A percentile compares a stretch with the other conserved stretches of the same genome.
Evolutionary conservation across 2,329 filamentous ascomycete species (phyloP).

Genomic region (Bipolaris oryzae): DNA sequence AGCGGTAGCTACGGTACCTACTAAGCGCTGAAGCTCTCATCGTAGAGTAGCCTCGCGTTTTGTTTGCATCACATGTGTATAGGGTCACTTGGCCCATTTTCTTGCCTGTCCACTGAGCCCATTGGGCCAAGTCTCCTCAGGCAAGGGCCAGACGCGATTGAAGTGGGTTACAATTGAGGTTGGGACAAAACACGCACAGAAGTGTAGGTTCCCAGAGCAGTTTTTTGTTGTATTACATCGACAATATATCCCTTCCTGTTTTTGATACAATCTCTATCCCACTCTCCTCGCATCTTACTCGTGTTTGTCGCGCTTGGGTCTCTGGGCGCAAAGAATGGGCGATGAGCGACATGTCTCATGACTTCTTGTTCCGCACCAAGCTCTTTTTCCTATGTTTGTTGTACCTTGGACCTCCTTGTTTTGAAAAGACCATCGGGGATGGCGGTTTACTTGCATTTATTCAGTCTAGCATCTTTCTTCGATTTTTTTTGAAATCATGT

Average conservation of each 20-base stretch:
- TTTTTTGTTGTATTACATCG: conserved; percentile 20
- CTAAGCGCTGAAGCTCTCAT: conserved; percentile 22
- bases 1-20: conserved; percentile 30
- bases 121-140: conserved; percentile 28
- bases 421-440: conserved; percentile 1
- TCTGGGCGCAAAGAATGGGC: neutral
- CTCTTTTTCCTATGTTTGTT: conserved; percentile 20
- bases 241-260: conserved; percentile 30
- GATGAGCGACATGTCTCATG: conserved; percentile 5
- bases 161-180: conserved; percentile 28
- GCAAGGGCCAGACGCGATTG: conserved; percentile 23
- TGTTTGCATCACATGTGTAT: conserved; percentile 18
- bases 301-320: conserved; percentile 3
- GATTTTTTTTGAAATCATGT: neutral
- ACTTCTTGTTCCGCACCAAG: conserved; percentile 9
- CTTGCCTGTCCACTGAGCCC: conserved; percentile 33
- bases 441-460: conserved; percentile 1
- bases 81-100: conserved; percentile 34
- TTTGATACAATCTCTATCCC: neutral
- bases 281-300: neutral
- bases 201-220: conserved; percentile 11
- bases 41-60: conserved; percentile 27
- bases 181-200: conserved; percentile 8
- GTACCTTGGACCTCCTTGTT: neutral
- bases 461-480: neutral